phyloP scores from a whole-genome alignment of 2,329 filamentous ascomycete genomes.

The Epichloe aotearoae region DNA sequence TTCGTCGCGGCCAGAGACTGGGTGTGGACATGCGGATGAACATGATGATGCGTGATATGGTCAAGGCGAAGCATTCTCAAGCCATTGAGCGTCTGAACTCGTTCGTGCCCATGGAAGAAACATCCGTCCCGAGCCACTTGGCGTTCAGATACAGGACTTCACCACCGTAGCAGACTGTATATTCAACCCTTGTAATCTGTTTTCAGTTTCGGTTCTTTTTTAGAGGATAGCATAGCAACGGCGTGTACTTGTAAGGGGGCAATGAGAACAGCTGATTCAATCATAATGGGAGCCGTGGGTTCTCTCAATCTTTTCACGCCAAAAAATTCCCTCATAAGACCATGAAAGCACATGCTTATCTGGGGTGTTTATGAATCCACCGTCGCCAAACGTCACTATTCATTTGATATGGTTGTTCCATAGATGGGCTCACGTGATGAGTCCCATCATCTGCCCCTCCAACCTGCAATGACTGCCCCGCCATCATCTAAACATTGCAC shows the following conservation, averaged over 20 bases:
- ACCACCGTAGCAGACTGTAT: not conserved
- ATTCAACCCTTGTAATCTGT: not conserved
- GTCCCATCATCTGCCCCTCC: conserved; percentile 8
- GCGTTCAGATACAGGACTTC: conserved; percentile 12
- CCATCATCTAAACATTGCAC: conserved; percentile 2
- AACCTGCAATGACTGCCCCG: conserved; percentile 3
- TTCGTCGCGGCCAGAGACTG: conserved; percentile 56
- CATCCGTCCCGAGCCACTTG: conserved; percentile 15
- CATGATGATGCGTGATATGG: conserved; percentile 56
- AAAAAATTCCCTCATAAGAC: too few species aligned
- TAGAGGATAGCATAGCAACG: conserved; percentile 5
- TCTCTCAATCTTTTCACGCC: too few species aligned
- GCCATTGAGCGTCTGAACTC: conserved; percentile 19
- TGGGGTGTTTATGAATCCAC: not conserved
- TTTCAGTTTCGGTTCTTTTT: not conserved
- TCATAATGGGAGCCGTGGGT: too few species aligned
- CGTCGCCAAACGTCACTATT: not conserved
- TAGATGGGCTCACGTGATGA: conserved; percentile 10
- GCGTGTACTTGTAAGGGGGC: not conserved
- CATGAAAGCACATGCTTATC: not conserved
- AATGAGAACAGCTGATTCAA: not conserved
- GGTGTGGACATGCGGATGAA: conserved; percentile 63
- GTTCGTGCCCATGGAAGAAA: conserved; percentile 23
- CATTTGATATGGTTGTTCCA: not conserved
- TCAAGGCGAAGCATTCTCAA: conserved; percentile 51